These are phyloP conservation scores for Osmanthus fragrans DNA, from an alignment of 257 asterid genomes.

Conservation along the genomic window DNA sequence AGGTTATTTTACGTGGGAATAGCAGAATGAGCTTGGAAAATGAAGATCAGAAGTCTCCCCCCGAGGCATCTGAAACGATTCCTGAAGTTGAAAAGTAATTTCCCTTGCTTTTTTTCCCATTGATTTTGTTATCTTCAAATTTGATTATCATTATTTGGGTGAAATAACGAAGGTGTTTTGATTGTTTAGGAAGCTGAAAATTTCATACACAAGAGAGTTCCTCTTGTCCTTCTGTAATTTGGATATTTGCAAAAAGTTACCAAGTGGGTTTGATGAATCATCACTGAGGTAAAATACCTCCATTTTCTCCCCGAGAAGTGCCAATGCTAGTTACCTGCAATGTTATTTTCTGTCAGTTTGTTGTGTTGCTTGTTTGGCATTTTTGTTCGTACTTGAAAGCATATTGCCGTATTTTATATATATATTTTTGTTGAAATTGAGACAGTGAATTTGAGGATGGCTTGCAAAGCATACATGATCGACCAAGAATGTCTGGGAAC, in stretches of 20 bases:
- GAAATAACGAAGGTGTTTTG: conserved; percentile 23
- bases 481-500: conserved; percentile 54
- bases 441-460: conserved; percentile 68
- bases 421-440: conserved; percentile 24
- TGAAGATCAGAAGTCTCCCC: conserved; percentile 48
- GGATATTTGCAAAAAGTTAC: conserved; percentile 78
- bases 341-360: conserved; percentile 5
- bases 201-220: conserved; percentile 66
- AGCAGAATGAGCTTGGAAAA: conserved; percentile 67
- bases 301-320: conserved; percentile 7
- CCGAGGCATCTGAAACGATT: conserved; percentile 30
- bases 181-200: conserved; percentile 57
- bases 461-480: conserved; percentile 53
- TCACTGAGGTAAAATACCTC: conserved; percentile 44
- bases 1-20: conserved; percentile 16
- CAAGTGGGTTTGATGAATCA: conserved; percentile 59
- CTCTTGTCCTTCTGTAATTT: conserved; percentile 59
- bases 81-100: conserved; percentile 46
- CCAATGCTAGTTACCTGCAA: not conserved
- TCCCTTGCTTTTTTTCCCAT: conserved; percentile 3
- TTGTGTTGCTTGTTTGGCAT: conserved; percentile 15
- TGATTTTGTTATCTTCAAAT: conserved; percentile 17
- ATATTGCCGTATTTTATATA: not conserved
- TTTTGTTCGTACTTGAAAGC: conserved; percentile 9
- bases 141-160: not conserved